Evolutionary conservation across 2,329 filamentous ascomycete genomes (phyloP).

Genomic region (Chalaropsis thielavioides): DNA sequence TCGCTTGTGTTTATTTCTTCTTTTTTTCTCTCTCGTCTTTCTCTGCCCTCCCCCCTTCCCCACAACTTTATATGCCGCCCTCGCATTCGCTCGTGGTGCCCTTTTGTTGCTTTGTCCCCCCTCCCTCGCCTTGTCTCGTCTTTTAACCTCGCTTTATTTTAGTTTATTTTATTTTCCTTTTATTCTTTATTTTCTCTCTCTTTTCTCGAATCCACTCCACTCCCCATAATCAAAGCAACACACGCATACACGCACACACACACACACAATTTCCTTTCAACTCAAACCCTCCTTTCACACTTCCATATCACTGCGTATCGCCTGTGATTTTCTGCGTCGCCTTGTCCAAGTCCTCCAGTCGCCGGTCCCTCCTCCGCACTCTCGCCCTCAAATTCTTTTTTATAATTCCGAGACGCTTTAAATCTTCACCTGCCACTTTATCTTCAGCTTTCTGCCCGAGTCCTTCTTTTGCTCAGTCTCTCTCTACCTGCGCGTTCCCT

Average conservation of each 20-base stretch:
- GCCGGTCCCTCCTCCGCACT: not conserved
- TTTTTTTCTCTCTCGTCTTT: not conserved
- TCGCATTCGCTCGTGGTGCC: not conserved
- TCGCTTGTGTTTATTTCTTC: too few relatives aligned
- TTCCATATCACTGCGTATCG: not conserved
- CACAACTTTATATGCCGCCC: not conserved
- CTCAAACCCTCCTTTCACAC: constrained; percentile 11
- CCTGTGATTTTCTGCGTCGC: not conserved
- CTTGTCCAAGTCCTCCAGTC: not conserved
- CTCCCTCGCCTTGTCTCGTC: not conserved
- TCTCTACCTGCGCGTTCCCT: not conserved
- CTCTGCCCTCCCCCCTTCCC: not conserved
- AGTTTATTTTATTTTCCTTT: not conserved
- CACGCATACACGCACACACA: not conserved
- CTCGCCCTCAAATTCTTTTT: not conserved
- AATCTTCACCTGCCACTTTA: not conserved
- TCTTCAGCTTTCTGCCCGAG: not conserved
- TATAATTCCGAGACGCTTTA: not conserved
- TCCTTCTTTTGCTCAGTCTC: not conserved
- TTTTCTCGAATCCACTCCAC: not conserved
- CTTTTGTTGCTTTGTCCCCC: not conserved
- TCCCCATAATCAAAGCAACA: constrained; percentile 3
- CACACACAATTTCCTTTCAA: constrained; percentile 9
- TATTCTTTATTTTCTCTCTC: not conserved
- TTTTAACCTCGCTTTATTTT: constrained; percentile 1